phyloP scores from a whole-genome alignment of 179 eudicot species.

The Beta macrorhiza region DNA sequence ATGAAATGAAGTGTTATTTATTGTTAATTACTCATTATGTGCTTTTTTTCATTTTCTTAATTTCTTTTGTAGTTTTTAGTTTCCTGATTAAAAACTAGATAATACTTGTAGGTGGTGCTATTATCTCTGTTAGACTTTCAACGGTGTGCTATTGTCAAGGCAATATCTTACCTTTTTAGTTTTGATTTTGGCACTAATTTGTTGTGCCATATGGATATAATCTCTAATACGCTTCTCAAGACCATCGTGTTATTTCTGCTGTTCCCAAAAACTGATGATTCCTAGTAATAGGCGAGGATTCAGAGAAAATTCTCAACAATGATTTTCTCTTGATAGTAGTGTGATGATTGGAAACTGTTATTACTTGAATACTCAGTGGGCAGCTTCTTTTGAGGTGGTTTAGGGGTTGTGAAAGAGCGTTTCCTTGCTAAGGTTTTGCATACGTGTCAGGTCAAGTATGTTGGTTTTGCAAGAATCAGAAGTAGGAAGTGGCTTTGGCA shows the following conservation, averaged over 20 bases:
- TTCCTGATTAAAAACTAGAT: not conserved
- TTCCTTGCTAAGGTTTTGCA: conserved; percentile 20
- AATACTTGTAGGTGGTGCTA: not conserved
- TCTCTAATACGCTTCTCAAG: not conserved
- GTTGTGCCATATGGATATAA: not conserved
- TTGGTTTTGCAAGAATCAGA: conserved; percentile 16
- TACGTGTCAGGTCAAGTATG: conserved; percentile 18
- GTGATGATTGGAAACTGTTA: not conserved
- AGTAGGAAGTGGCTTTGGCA: conserved; percentile 28
- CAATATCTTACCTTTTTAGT: not conserved
- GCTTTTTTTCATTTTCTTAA: not conserved
- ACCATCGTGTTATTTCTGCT: not conserved
- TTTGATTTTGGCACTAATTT: not conserved
- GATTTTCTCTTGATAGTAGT: not conserved
- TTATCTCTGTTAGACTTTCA: not conserved
- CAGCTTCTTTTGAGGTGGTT: conserved; percentile 9
- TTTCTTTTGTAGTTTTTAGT: not conserved
- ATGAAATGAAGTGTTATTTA: not conserved
- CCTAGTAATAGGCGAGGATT: not conserved
- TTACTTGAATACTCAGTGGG: not conserved
- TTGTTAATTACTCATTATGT: not conserved
- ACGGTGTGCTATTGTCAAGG: not conserved
- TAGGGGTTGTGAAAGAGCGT: conserved; percentile 14
- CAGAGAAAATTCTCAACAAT: not conserved
- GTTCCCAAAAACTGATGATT: too few species aligned